Conservation (phyloP, 2,329 filamentous ascomycete species). For the Curvularia verruculosa region DNA sequence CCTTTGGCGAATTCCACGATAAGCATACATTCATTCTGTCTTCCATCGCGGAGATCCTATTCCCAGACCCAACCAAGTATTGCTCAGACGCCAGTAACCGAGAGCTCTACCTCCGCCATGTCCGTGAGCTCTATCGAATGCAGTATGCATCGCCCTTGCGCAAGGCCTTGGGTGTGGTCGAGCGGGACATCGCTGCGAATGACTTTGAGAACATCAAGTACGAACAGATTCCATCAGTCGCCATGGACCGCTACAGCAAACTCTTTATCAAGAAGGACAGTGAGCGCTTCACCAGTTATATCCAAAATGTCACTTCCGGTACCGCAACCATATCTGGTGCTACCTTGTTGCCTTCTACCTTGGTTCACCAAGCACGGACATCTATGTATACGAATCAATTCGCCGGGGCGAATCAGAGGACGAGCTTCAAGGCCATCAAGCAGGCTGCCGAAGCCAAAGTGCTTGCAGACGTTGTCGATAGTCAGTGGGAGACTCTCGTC, state of each 20-base stretch:
- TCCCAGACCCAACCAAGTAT: conserved; percentile 48
- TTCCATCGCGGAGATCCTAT: conserved; percentile 63
- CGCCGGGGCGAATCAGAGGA: neutral
- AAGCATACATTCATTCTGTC: conserved; percentile 63
- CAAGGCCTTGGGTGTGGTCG: conserved; percentile 60
- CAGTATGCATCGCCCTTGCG: conserved; percentile 60
- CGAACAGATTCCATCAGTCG: conserved; percentile 61
- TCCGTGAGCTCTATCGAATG: conserved; percentile 60
- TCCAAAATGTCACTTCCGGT: conserved; percentile 57
- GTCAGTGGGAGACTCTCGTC: conserved; percentile 65
- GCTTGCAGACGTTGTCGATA: conserved; percentile 51
- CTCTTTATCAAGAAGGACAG: conserved; percentile 60
- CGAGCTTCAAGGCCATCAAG: conserved; percentile 13
- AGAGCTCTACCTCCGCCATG: conserved; percentile 60
- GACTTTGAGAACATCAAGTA: conserved; percentile 61
- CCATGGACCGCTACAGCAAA: conserved; percentile 61
- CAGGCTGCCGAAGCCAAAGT: conserved; percentile 27
- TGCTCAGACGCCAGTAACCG: conserved; percentile 49
- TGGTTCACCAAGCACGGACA: conserved; percentile 49
- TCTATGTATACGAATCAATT: neutral
- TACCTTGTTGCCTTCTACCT: conserved; percentile 59
- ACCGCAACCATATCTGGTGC: conserved; percentile 62
- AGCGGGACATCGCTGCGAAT: conserved; percentile 57
- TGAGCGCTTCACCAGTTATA: conserved; percentile 58
- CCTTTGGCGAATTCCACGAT: conserved; percentile 62